These are phyloP conservation scores for Penicillium janthinellum DNA, from an alignment of 2,329 filamentous ascomycete species.

Conservation along the genomic window DNA sequence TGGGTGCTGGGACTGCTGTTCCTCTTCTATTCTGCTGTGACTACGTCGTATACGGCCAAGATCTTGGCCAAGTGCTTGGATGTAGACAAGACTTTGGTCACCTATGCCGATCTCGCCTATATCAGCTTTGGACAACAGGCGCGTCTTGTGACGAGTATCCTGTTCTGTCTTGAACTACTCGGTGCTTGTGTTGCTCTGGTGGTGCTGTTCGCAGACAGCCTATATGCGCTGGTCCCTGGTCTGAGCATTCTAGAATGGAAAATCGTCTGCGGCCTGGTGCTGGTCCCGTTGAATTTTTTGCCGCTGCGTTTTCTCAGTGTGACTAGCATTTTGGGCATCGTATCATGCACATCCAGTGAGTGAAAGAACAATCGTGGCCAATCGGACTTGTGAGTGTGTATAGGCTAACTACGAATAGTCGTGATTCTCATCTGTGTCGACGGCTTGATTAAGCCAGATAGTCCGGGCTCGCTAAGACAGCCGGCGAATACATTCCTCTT, in stretches of 20 bases:
- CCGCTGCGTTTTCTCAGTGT: constrained; percentile 83
- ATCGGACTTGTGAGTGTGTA: neutral
- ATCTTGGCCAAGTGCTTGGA: constrained; percentile 87
- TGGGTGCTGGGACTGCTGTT: constrained; percentile 82
- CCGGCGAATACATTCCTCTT: constrained; percentile 80
- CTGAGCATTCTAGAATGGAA: constrained; percentile 77
- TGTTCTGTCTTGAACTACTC: constrained; percentile 86
- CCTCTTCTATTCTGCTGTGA: constrained; percentile 70
- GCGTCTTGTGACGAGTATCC: constrained; percentile 75
- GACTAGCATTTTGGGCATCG: constrained; percentile 88
- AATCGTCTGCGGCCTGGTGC: constrained; percentile 73
- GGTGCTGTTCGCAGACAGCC: constrained; percentile 89
- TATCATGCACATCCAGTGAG: constrained; percentile 85
- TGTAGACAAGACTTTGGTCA: constrained; percentile 80
- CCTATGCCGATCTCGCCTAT: constrained; percentile 90
- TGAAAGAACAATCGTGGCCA: constrained; percentile 30
- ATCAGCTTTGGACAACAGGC: constrained; percentile 84
- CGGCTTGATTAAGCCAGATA: constrained; percentile 77
- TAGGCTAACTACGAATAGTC: constrained; percentile 57
- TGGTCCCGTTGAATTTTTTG: constrained; percentile 81
- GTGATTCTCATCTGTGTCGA: constrained; percentile 81
- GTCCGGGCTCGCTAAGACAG: constrained; percentile 79
- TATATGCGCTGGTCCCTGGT: constrained; percentile 75
- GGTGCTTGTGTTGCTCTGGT: constrained; percentile 87
- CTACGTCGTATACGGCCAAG: constrained; percentile 83